Conservation (phyloP, 805 yeast genomes). For the Saccharomyces eubayanus region DNA sequence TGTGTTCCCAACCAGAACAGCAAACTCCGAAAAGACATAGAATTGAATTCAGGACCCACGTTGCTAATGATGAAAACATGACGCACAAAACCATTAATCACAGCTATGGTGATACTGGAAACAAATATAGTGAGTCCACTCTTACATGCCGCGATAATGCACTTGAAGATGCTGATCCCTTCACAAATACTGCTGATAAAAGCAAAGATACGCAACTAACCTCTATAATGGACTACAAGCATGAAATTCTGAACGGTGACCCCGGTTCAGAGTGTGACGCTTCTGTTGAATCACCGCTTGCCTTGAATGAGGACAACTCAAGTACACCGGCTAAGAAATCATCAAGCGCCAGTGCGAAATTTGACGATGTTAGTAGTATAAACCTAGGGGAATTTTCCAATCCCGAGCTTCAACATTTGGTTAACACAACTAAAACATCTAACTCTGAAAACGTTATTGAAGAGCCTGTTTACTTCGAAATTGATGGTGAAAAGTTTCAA, state of each 20-base stretch:
- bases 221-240: neutral
- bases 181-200: neutral
- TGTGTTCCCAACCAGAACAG: constrained; percentile 3
- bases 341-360: neutral
- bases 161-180: neutral
- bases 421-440: neutral
- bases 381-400: neutral
- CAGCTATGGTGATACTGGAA: neutral
- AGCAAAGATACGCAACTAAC: neutral
- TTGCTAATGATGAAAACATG: neutral
- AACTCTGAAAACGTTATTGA: neutral
- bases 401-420: neutral
- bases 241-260: neutral
- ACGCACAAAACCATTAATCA: neutral
- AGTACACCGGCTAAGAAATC: neutral
- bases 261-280: neutral
- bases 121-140: neutral
- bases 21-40: constrained; percentile 1
- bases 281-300: neutral
- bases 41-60: neutral
- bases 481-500: constrained; percentile 16
- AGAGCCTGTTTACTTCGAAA: constrained; percentile 15
- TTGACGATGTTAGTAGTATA: neutral
- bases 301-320: neutral
- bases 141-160: neutral